A percentile compares a stretch with the other conserved stretches of the same genome.
Evolutionary conservation across 2,329 filamentous ascomycete species (phyloP).

Genomic region (Aspergillus proliferans): DNA sequence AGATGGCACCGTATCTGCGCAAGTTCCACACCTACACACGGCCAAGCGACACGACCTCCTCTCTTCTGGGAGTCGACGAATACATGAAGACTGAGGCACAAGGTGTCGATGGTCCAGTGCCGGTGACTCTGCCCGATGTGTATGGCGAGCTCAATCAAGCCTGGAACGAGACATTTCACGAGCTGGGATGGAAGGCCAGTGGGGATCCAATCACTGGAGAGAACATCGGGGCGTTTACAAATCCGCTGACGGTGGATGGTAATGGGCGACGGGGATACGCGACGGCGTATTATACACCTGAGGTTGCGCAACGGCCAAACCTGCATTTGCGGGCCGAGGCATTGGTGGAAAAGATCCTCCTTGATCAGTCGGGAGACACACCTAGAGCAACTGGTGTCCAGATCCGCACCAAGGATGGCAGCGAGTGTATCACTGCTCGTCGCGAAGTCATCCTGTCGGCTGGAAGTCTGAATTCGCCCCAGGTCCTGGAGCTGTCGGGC

Average conservation of each 20-base stretch:
- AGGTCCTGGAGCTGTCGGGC: constrained; percentile 56
- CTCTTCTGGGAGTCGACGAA: constrained; percentile 7
- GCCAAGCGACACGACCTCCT: constrained; percentile 17
- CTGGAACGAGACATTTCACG: constrained; percentile 17
- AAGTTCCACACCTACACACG: constrained; percentile 33
- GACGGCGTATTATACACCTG: constrained; percentile 36
- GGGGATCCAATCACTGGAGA: constrained; percentile 31
- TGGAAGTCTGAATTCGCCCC: constrained; percentile 52
- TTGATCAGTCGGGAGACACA: constrained; percentile 26
- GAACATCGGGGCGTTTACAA: constrained; percentile 36
- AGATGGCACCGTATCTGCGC: constrained; percentile 45
- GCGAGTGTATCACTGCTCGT: constrained; percentile 27
- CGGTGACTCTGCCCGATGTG: constrained; percentile 24
- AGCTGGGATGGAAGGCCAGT: constrained; percentile 16
- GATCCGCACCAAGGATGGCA: constrained; percentile 13
- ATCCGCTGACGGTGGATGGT: constrained; percentile 11
- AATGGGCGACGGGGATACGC: constrained; percentile 33
- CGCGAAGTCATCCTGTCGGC: constrained; percentile 56
- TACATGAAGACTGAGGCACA: constrained; percentile 15
- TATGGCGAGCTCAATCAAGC: constrained; percentile 21
- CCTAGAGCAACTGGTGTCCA: constrained; percentile 15
- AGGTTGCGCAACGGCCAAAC: constrained; percentile 38
- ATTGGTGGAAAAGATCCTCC: constrained; percentile 41
- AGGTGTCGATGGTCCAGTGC: constrained; percentile 14
- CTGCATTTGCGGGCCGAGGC: constrained; percentile 44